Base-by-base conservation (phyloP, 2,329 filamentous ascomycete genomes). In the Dactylellina sp. region DNA sequence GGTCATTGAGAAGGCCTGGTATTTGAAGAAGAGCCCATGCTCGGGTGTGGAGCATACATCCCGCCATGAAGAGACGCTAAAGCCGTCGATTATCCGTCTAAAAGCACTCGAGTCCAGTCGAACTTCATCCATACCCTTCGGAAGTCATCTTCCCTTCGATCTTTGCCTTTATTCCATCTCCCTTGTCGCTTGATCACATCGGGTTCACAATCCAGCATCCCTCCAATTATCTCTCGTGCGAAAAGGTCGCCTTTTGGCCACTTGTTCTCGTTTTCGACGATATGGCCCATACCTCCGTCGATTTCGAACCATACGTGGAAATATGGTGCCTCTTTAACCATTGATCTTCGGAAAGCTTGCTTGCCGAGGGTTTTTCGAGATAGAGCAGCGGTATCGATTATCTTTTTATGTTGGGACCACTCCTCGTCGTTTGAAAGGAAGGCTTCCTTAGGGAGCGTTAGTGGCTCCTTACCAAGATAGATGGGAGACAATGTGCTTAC, bases 311-410 rank as follows among this genome's bases (percentile, higher is more conserved):
- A 99, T 18, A 89, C 94, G 81, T 99, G 95, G 79, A 99, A 99
- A 81, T 99, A 99, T 0, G 96, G 94, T 91, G 96, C 94, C 83
- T 99, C 94, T 82, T 96, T 97, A 11, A 91, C 92, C 74, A 99
- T 84, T 18, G 87, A 90, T 65, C 89, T 86, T 0, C 94, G 86
- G 81, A 99, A 99, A 0, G 95, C 93, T 60, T 86, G 81, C 79
- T 91, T 91, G 0, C 94, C 95, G 75, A 92, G 81, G 0, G 91
- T 88, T 1, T 85, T 80, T 72, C 82, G 84, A 12, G 84, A 86
- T 76, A 84, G 84, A 32, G 81, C 80, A 7, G 87, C 81, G 0
- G 95, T 99, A 81, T 98, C 93, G 75, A 99, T 96, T 75, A 99
- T 84, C 80, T 97, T 97, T 79, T 89, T 89, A 81, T 99, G 96